Evolutionary conservation across 208 protist genomes (phyloP).

Genomic region (Crithidia mellificae): DNA sequence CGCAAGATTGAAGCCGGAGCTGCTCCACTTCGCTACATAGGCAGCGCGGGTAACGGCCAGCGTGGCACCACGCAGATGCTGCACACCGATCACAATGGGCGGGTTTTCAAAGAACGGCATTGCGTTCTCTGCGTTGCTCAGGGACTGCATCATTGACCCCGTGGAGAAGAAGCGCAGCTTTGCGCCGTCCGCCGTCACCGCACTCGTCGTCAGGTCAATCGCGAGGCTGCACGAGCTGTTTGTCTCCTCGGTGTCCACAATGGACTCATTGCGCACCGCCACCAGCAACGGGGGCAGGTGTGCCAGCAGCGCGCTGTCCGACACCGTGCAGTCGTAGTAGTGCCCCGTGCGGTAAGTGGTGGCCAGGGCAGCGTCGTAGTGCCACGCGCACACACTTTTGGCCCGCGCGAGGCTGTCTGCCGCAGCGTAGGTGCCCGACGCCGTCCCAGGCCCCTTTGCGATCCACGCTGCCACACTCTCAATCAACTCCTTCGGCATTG

Average conservation of each 20-base stretch:
- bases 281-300: conserved; percentile 43
- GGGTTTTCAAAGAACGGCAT: conserved; percentile 30
- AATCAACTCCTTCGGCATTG: conserved; percentile 64
- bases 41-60: conserved; percentile 40
- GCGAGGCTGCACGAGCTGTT: conserved; percentile 31
- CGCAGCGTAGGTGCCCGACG: neutral
- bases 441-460: neutral
- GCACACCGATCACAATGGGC: conserved; percentile 48
- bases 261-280: conserved; percentile 34
- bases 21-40: conserved; percentile 4
- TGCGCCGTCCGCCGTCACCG: neutral
- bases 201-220: conserved; percentile 37
- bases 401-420: conserved; percentile 3
- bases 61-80: conserved; percentile 46
- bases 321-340: conserved; percentile 24
- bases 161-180: conserved; percentile 49
- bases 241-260: conserved; percentile 19
- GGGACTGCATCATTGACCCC: conserved; percentile 40
- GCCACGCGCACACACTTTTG: conserved; percentile 26
- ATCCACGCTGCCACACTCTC: conserved; percentile 47
- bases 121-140: neutral
- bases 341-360: conserved; percentile 41
- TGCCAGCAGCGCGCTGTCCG: neutral
- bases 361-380: neutral
- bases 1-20: neutral